A percentile compares a stretch with the other conserved stretches of the same genome.
Evolutionary conservation across 495 filamentous ascomycete genomes (phyloP).

Genomic region (Parachaetomium inaequale): DNA sequence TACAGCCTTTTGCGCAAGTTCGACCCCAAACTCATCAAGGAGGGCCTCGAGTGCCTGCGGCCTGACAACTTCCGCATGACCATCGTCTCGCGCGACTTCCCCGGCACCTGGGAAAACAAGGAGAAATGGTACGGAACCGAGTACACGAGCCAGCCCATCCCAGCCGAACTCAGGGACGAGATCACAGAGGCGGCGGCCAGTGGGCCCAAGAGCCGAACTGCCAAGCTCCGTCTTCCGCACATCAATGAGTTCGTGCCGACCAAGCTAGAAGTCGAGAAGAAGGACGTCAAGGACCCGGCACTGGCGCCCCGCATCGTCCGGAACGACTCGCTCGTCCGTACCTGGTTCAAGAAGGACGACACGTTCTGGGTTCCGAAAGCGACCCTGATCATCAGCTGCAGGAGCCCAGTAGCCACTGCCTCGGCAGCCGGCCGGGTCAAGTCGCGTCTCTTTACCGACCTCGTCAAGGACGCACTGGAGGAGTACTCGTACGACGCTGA

Average conservation of each 20-base stretch:
- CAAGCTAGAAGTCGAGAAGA: slow-evolving; percentile 90
- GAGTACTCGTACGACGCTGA: slow-evolving; percentile 98
- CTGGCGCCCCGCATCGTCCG: slow-evolving; percentile 80
- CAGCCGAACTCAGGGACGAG: slow-evolving; percentile 65
- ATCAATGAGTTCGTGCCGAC: slow-evolving; percentile 96
- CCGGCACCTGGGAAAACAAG: slow-evolving; percentile 78
- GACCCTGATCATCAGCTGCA: slow-evolving; percentile 73
- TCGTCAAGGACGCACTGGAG: slow-evolving; percentile 82
- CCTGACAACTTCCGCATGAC: slow-evolving; percentile 87
- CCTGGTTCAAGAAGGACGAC: slow-evolving; percentile 99
- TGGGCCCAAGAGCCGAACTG: slow-evolving; percentile 54
- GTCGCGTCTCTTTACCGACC: slow-evolving; percentile 74
- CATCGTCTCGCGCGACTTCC: slow-evolving; percentile 76
- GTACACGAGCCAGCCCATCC: slow-evolving; percentile 80
- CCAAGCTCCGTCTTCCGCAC: slow-evolving; percentile 80
- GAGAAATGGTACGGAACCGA: slow-evolving; percentile 99
- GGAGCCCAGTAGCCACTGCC: slow-evolving; percentile 71
- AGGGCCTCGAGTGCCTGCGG: slow-evolving; percentile 68
- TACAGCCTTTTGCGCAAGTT: slow-evolving; percentile 67
- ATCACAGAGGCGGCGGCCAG: slow-evolving; percentile 61
- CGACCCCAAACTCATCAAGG: slow-evolving; percentile 68
- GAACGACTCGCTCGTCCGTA: slow-evolving; percentile 73
- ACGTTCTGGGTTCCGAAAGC: slow-evolving; percentile 98
- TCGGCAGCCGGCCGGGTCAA: slow-evolving; percentile 76
- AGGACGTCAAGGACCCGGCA: slow-evolving; percentile 69